Base-by-base conservation (phyloP, 352 stramenopile genomes). In the Globisporangium lucens region DNA sequence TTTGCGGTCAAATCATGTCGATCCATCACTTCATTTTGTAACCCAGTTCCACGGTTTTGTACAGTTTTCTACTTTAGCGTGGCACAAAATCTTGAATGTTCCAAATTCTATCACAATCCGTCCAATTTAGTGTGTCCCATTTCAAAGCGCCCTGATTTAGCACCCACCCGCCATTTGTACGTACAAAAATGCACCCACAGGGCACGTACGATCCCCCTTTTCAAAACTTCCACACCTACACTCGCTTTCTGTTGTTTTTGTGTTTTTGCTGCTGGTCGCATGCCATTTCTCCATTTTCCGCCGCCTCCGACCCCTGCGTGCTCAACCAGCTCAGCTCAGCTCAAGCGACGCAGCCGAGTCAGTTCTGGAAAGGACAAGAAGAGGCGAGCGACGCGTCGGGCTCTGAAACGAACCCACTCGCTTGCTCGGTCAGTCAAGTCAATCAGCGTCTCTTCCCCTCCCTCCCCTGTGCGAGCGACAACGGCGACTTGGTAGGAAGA, bases 301-400 rank as follows among this genome's bases (percentile, higher is more conserved):
- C 29, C 17, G 29, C 8, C 12, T 1, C 38, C 12, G 53, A 36
- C 27, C 29, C 13, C 33, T 20, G 6, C 24, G 52, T 8, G 30
- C 30, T 35, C 30, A 35, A 2, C 24, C 24, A 24, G 24, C 24
- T 24, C 24, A 24, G 24, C 24, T 24, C 24, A 24, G 24, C 52
- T 58, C 29, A 43, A 60, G 52, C 27, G 52, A 33, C 52, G 52
- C 52, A 20, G 9, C 52, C 43, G 43, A 51, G 43, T 51, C 43
- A 51, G 43, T 22, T 49, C 17, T 17, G 17, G 56, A 33, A 20
- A 27, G 8, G 47, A 24, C 20, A 61, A 33, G 30, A 61, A 61
- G 56, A 27, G 56, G 13, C n/a, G 56, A 49, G n/a, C n/a, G 56
- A 61, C 41, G 56, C 56, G 56, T 61, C 33, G n/a, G n/a, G 43